A percentile compares a stretch with the other conserved stretches of the same genome.
Conservation (phyloP, 352 stramenopile species). For the Pythium volutum region DNA sequence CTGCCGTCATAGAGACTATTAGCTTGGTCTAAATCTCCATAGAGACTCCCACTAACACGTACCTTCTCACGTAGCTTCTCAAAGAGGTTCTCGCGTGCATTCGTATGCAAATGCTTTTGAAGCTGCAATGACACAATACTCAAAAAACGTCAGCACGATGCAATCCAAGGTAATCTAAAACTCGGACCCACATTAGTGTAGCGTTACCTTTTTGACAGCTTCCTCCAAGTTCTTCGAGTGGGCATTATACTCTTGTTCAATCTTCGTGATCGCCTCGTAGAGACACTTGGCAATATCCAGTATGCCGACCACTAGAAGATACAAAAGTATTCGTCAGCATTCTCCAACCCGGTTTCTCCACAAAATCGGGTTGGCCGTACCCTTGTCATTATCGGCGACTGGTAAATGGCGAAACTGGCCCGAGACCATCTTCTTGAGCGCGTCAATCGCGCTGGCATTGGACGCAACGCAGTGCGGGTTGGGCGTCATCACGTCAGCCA, state of each 20-base stretch:
- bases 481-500: constrained; percentile 92
- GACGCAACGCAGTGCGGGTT: constrained; percentile 94
- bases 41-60: too few relatives aligned
- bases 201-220: constrained; percentile 80
- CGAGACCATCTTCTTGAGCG: constrained; percentile 96
- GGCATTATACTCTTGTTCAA: constrained; percentile 89
- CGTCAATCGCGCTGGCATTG: constrained; percentile 93
- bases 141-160: neutral
- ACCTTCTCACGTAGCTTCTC: constrained; percentile 83
- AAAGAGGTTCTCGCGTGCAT: constrained; percentile 65
- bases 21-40: too few relatives aligned
- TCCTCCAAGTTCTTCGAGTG: constrained; percentile 69
- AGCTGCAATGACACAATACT: constrained; percentile 36
- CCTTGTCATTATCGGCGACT: constrained; percentile 89
- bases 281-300: constrained; percentile 98
- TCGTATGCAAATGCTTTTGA: constrained; percentile 50
- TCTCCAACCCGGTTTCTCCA: too few relatives aligned
- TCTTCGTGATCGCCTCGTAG: constrained; percentile 96
- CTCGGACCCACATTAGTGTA: too few relatives aligned
- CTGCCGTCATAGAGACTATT: constrained; percentile 24
- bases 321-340: neutral
- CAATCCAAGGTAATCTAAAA: too few relatives aligned
- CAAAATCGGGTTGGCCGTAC: constrained; percentile 20
- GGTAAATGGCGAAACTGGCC: constrained; percentile 95
- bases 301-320: constrained; percentile 88